Evolutionary conservation across 2,329 filamentous ascomycete genomes (phyloP).

Genomic region (Kalaharituber pfeilii): DNA sequence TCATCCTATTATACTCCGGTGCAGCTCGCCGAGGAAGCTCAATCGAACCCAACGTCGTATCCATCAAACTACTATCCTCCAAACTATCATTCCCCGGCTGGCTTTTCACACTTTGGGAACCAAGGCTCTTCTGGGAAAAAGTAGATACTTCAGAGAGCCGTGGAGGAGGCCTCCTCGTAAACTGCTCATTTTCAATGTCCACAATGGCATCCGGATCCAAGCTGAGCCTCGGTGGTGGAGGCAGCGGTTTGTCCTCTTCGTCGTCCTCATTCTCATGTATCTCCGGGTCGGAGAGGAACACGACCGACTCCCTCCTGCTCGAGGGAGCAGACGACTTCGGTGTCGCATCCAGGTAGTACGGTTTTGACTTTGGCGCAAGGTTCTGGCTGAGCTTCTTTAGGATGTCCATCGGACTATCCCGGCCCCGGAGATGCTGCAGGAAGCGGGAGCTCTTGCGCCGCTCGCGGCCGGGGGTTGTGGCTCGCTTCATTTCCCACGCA

Average conservation of each 20-base stretch:
- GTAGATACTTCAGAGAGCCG: slow-evolving; percentile 1
- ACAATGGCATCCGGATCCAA: slow-evolving; percentile 1
- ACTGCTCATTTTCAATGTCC: slow-evolving; percentile 4
- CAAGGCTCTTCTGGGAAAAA: background rate
- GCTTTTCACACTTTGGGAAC: background rate
- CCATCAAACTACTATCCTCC: slow-evolving; percentile 2
- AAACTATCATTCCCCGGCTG: background rate
- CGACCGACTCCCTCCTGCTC: background rate
- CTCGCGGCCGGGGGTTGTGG: background rate
- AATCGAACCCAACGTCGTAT: slow-evolving; percentile 7
- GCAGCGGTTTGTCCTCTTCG: background rate
- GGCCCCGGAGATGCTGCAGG: background rate
- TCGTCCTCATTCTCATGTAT: slow-evolving; percentile 10
- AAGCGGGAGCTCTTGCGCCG: background rate
- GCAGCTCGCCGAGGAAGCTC: slow-evolving; percentile 11
- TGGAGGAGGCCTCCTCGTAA: slow-evolving; percentile 1
- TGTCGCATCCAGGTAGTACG: background rate
- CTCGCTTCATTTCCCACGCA: background rate
- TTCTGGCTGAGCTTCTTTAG: background rate
- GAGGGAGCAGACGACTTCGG: background rate
- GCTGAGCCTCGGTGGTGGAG: slow-evolving; percentile 1
- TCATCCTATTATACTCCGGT: slow-evolving; percentile 4
- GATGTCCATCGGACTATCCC: background rate
- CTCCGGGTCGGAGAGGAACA: slow-evolving; percentile 8
- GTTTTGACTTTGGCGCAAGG: background rate